Base-by-base conservation (phyloP, 768 basidiomycete species). In the Pisolithus albus region DNA sequence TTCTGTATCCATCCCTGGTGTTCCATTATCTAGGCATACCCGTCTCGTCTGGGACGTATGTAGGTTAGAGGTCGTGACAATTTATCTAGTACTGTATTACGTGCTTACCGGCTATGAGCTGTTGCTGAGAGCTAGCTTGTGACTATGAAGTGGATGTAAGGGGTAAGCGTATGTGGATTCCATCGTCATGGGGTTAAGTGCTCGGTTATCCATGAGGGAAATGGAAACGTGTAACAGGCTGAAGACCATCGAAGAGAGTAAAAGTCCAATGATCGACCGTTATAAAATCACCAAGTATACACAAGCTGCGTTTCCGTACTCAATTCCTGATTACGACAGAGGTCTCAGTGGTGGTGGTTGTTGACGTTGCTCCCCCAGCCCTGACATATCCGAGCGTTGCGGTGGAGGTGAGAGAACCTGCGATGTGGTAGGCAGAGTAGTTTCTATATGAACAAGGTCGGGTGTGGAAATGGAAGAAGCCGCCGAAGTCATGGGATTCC, bases 341-440 rank as follows among this genome's bases (percentile, higher is more conserved):
- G 63, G 54, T 48, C 60, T 50, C 41, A 37, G 46, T 43, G 5
- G 56, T 43, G 5, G 56, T n/a, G 49, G 7, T 21, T 18, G 21
- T 23, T 23, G 21, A 23, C 7, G 28, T 21, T 13, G 16, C 34
- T 32, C 21, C 36, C 13, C 13, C 28, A 61, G 53, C 41, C 61
- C 62, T 19, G 75, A 75, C 32, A 76, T 69, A 52, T 80, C 82
- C 24, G 74, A 74, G 60, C 88, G 88, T 63, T 81, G 81, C 16
- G 86, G 86, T 24, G 87, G 87, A n/a, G 88, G 74, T 65, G 89
- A 86, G 7, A 88, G 74, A 19, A 86, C 67, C 6, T 75, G 84
- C 16, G 76, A 67, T 47, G 71, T 70, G 37, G 65, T 69, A 6
- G 77, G 71, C 10, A 69, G 36, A 13, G 61, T 66, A 59, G 86